Conservation (phyloP, 768 basidiomycete genomes). For the Boletus subcaerulescens region DNA sequence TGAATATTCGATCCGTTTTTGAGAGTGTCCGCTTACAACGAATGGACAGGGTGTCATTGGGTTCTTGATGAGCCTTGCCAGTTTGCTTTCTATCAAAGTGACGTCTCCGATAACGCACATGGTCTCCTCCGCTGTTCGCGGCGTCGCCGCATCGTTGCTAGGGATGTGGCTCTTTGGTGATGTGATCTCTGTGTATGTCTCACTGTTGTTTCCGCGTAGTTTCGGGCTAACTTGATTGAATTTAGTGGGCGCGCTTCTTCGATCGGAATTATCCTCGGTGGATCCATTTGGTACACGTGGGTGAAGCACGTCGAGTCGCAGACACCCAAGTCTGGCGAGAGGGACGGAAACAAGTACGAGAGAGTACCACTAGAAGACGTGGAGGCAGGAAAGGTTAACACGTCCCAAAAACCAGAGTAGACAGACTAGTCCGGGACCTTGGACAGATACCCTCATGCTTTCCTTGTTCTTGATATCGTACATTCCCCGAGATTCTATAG, state of each 20-base stretch:
- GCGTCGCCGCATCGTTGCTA: conserved; percentile 86
- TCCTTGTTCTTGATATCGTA: conserved; percentile 9
- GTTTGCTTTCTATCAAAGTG: conserved; percentile 91
- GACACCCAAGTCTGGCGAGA: conserved; percentile 30
- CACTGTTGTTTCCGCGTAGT: neutral
- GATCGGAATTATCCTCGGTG: conserved; percentile 75
- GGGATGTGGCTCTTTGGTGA: conserved; percentile 82
- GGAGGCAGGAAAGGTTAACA: conserved; percentile 44
- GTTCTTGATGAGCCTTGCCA: conserved; percentile 93
- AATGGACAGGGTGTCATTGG: conserved; percentile 70
- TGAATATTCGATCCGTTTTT: conserved; percentile 31
- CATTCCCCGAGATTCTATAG: conserved; percentile 9
- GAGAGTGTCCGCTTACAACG: neutral
- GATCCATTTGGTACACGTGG: conserved; percentile 88
- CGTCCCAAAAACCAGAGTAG: conserved; percentile 30
- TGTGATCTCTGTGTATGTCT: conserved; percentile 64
- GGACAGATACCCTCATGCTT: conserved; percentile 13
- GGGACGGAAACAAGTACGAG: conserved; percentile 44
- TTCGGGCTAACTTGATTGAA: neutral
- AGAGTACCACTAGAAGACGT: conserved; percentile 63
- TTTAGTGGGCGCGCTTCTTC: conserved; percentile 76
- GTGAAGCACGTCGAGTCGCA: conserved; percentile 73
- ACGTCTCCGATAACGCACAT: conserved; percentile 98
- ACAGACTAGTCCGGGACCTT: neutral
- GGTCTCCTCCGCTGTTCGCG: conserved; percentile 93